Evolutionary conservation across 768 basidiomycete genomes (phyloP).

Genomic region (Termitomyces bulborhizus): DNA sequence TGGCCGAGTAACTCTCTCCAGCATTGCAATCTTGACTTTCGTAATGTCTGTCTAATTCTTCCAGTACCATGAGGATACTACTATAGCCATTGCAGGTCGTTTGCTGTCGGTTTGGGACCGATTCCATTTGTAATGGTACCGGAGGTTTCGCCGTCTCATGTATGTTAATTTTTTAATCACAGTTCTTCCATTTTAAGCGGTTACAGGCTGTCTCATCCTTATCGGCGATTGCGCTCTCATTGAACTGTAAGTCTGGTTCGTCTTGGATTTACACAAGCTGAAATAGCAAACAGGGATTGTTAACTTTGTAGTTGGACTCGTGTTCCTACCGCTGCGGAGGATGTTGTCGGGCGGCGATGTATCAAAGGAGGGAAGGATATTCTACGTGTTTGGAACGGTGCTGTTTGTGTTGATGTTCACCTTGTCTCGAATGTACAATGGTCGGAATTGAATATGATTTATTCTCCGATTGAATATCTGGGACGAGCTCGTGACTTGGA

Average conservation of each 20-base stretch:
- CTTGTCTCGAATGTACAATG: constrained; percentile 33
- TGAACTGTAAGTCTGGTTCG: constrained; percentile 51
- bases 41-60: constrained; percentile 48
- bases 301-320: constrained; percentile 80
- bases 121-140: constrained; percentile 91
- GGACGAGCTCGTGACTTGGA: constrained; percentile 27
- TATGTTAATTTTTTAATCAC: constrained; percentile 28
- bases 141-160: constrained; percentile 79
- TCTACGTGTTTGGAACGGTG: constrained; percentile 72
- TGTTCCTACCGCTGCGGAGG: constrained; percentile 82
- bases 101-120: constrained; percentile 87
- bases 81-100: constrained; percentile 46
- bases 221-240: constrained; percentile 66
- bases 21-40: constrained; percentile 71
- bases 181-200: neutral
- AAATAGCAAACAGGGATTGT: constrained; percentile 52
- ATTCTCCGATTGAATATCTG: constrained; percentile 26
- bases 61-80: neutral
- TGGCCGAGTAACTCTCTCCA: constrained; percentile 54
- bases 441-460: constrained; percentile 20
- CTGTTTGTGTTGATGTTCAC: constrained; percentile 35
- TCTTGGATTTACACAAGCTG: neutral
- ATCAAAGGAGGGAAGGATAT: constrained; percentile 77
- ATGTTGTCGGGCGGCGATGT: constrained; percentile 55
- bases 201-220: constrained; percentile 72